Evolutionary conservation across 768 basidiomycete species (phyloP), one percentile per base, ranked within the genome.

Genomic region (Harrya chromipes): DNA sequence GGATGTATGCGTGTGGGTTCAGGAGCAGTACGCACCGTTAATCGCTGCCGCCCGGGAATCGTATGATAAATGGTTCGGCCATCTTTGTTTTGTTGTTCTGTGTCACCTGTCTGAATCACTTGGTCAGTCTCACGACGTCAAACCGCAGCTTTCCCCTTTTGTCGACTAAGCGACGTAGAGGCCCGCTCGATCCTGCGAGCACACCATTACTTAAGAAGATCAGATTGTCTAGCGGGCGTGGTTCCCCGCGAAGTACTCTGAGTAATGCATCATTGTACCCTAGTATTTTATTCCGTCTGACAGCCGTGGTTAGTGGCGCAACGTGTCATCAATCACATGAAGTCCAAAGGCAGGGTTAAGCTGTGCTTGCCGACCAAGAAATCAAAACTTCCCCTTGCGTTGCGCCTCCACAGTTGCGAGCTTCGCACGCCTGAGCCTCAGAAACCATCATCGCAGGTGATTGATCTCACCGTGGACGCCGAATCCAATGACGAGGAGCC

Each of bases 1-100:
- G 33, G 66, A 63, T 31, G 69, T 77, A 31, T 66, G 62, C 38
- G 37, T 58, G 3, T 78, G 75, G 73, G 64, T 74, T 2, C 59
- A 61, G 46, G 65, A 68, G 21, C 64, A 71, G 40, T 78, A 72
- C 46, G 49, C 50, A 1, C 75, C 72, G 4, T 58, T 78, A 29
- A 63, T 78, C 26, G 46, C 55, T 7, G 64, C 60, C 1, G 70
- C 67, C 11, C 56, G 59, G n/a, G 37, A 58, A 19, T 65, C 67
- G 4, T 65, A 62, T 23, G 58, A 65, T 17, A 56, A 56, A 40
- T 55, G 54, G 69, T 69, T 57, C 33, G 23, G 37, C 29, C 13
- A 14, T 42, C 29, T 19, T 40, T 37, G 31, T n/a, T 7, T 33
- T 6, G 29, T 39, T 23, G 23, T 23, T n/a, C 21, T 21, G 16